phyloP scores from a whole-genome alignment of 352 stramenopile genomes.

The Phytopythium aichiense region DNA sequence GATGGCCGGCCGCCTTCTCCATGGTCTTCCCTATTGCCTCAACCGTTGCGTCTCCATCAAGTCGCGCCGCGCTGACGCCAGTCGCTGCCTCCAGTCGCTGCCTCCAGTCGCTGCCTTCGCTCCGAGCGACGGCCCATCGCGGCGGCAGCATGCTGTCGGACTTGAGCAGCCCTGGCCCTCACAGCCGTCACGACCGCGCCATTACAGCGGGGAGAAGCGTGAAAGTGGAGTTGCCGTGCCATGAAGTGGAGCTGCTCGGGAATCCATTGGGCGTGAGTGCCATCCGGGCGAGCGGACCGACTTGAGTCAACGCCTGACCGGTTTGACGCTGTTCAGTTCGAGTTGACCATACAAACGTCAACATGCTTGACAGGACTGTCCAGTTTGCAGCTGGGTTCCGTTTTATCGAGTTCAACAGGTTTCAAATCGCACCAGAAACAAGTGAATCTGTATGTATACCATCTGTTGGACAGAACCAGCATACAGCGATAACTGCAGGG shows the following conservation, averaged over 20 bases:
- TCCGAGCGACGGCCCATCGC: not conserved
- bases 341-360: no score
- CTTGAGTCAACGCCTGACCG: no score
- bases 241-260: no score
- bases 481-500: not conserved
- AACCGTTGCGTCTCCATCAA: not conserved
- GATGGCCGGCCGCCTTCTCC: no score
- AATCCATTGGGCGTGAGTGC: no score
- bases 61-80: not conserved
- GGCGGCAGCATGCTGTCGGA: not conserved
- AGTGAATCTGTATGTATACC: not conserved
- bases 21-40: not conserved
- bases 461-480: not conserved
- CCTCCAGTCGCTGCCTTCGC: not conserved
- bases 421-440: not conserved
- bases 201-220: not conserved
- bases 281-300: no score
- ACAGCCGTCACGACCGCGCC: not conserved
- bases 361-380: not conserved
- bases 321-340: no score
- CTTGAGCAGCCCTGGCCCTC: not conserved
- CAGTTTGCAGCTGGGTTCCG: not conserved
- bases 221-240: not conserved
- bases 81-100: not conserved
- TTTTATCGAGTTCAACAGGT: not conserved